phyloP scores from a whole-genome alignment of 2,329 filamentous ascomycete species.

The Claviceps purpurea region DNA sequence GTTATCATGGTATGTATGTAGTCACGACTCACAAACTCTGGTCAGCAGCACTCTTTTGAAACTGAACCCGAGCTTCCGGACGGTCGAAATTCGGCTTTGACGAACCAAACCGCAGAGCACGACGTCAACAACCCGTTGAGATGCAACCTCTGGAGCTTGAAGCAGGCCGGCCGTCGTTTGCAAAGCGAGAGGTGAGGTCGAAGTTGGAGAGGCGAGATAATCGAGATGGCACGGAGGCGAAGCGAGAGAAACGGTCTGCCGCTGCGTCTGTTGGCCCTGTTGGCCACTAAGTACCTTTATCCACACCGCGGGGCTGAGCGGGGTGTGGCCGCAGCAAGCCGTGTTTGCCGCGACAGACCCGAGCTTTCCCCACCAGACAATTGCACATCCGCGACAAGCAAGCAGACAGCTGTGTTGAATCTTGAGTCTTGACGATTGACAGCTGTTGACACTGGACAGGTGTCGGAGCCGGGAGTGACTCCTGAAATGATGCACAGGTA shows the following conservation, averaged over 20 bases:
- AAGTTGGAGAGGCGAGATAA: no score
- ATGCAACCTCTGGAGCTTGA: background rate
- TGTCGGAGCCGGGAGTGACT: background rate
- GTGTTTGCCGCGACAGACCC: slow-evolving; percentile 10
- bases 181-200: background rate
- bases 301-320: background rate
- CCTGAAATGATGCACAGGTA: background rate
- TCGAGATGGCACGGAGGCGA: no score
- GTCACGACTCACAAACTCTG: background rate
- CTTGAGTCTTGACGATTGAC: background rate
- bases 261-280: no score
- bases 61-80: background rate
- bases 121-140: no score
- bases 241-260: background rate
- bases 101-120: background rate
- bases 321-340: slow-evolving; percentile 12
- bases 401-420: no score
- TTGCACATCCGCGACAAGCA: background rate
- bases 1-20: background rate
- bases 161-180: background rate
- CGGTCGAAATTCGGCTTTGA: background rate
- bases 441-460: background rate
- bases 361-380: background rate
- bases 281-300: background rate
- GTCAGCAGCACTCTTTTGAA: background rate